Evolutionary conservation across 2,329 filamentous ascomycete species (phyloP).

Genomic region (Alternaria sp.): DNA sequence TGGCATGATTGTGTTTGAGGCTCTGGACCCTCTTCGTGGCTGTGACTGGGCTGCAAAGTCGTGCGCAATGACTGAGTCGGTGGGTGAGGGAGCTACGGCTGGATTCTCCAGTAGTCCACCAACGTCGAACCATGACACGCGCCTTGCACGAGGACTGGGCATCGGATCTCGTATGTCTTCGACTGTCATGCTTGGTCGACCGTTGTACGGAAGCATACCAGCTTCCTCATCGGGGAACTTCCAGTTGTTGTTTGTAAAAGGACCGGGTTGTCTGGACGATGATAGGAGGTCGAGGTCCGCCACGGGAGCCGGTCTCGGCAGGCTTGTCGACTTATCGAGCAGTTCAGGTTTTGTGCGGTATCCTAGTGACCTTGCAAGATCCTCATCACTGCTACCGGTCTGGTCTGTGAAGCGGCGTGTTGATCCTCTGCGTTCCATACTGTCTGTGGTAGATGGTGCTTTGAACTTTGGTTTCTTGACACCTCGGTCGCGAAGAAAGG

Average conservation of each 20-base stretch:
- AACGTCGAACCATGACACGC: constrained; percentile 85
- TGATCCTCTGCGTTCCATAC: constrained; percentile 65
- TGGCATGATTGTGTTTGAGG: constrained; percentile 36
- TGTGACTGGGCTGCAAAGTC: constrained; percentile 53
- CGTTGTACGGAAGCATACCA: constrained; percentile 27
- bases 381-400: constrained; percentile 89
- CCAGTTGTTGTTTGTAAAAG: constrained; percentile 45
- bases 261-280: constrained; percentile 28
- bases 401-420: constrained; percentile 69
- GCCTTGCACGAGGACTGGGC: constrained; percentile 54
- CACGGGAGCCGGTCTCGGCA: constrained; percentile 52
- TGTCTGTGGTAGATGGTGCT: constrained; percentile 61
- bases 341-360: constrained; percentile 69
- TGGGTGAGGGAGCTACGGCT: constrained; percentile 39
- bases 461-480: constrained; percentile 87
- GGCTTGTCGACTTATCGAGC: constrained; percentile 52
- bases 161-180: constrained; percentile 45
- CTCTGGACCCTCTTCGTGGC: constrained; percentile 42
- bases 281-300: constrained; percentile 40
- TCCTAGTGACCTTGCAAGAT: constrained; percentile 83
- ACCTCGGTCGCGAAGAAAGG: constrained; percentile 89
- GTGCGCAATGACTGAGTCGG: constrained; percentile 50
- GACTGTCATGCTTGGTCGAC: constrained; percentile 33
- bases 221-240: constrained; percentile 41
- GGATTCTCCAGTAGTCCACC: constrained; percentile 74